Base-by-base conservation (phyloP, 2,329 filamentous ascomycete species). In the Colletotrichum godetiae region DNA sequence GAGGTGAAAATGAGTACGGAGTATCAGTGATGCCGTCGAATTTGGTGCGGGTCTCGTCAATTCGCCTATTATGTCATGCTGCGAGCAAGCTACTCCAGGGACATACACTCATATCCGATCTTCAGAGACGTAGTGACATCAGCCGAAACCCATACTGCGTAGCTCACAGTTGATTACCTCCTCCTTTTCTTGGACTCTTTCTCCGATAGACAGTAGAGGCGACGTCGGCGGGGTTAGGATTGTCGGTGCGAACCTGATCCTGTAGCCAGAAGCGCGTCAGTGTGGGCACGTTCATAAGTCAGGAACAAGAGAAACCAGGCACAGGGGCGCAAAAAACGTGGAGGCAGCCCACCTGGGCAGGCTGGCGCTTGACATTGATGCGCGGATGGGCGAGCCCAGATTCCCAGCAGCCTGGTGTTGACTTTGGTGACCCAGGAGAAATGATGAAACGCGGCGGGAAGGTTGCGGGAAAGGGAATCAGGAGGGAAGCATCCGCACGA, bases 401-500 rank as follows among this genome's bases (percentile, higher is more conserved):
- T 67, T 70, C 33, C 68, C 67, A 70, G 70, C 60, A 57, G 46
- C 46, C 53, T 70, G 70, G 60, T 70, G 55, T 65, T 65, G 55
- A 68, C 33, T 29, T 52, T 65, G 46, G 62, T 65, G 66, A 52
- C 35, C 67, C 46, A 60, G 70, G 55, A 60, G 49, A 56, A 35
- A 70, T 73, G 70, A 73, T 73, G 71, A 73, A 73, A 73, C 71
- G 61, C 61, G 19, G 49, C 61, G 53, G 59, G 35, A 63, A 69
- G 69, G 56, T 60, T 70, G 67, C 60, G 35, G 60, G 46, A 61
- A 49, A 67, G 19, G 42, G 42, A 8, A 27, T 64, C 61, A 31
- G 46, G 13, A 58, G 67, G 13, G 53, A 37, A 37, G 49, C 37
- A 42, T 42, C 13, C 37, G 37, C 15, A 42, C 37, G 27, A 4